Evolutionary conservation across 2,329 filamentous ascomycete species (phyloP).

Genomic region (Calonectria multiphialidica): DNA sequence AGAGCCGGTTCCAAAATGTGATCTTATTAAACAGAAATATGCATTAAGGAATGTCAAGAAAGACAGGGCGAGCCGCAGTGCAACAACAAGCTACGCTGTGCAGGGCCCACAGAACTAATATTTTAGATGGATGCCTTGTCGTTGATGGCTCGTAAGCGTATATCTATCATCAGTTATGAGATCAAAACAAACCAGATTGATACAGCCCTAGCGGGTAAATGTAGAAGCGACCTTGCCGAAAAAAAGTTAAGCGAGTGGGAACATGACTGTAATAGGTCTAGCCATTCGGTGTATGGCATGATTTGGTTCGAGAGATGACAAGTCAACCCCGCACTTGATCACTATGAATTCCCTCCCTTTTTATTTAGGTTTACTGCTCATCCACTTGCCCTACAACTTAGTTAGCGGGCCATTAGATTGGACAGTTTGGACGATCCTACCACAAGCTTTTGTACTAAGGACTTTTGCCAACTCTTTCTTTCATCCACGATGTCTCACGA

Average conservation of each 20-base stretch:
- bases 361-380: not conserved
- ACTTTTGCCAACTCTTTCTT: not conserved
- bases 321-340: not conserved
- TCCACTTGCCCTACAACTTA: not conserved
- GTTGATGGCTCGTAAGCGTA: too few species aligned
- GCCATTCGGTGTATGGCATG: not conserved
- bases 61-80: too few species aligned
- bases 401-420: not conserved
- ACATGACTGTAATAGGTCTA: not conserved
- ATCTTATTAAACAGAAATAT: too few species aligned
- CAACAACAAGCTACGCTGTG: too few species aligned
- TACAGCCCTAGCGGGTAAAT: not conserved
- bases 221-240: too few species aligned
- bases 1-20: too few species aligned
- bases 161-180: too few species aligned
- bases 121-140: too few species aligned
- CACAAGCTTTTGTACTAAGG: not conserved
- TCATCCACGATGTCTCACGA: constrained; percentile 5
- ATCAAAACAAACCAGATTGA: not conserved
- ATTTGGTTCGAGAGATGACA: not conserved
- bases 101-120: too few species aligned
- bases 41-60: too few species aligned
- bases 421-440: not conserved
- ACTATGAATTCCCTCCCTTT: not conserved
- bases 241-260: not conserved